These are phyloP conservation scores for Stentor roeselii DNA, from an alignment of 73 alveolate genomes.

Conservation along the genomic window DNA sequence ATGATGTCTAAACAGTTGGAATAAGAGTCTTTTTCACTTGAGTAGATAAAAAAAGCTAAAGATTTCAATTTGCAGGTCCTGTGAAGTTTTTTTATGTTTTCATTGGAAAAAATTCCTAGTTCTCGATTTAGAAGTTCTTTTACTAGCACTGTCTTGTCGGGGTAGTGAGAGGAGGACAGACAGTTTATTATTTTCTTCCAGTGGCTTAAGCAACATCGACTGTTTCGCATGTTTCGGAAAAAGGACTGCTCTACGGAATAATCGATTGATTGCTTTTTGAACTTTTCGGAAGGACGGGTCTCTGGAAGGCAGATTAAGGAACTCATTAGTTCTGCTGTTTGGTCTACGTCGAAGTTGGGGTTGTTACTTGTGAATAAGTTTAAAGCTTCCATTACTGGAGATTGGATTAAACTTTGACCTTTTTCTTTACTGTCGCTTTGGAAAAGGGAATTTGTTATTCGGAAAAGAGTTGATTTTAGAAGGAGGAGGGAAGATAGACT, in stretches of 20 bases:
- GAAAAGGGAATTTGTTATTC: not conserved
- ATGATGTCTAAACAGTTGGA: not conserved
- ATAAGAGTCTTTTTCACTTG: not conserved
- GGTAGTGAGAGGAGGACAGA: not conserved
- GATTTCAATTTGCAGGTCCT: not conserved
- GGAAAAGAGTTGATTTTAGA: not conserved
- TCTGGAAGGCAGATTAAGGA: not conserved
- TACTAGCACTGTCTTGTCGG: not conserved
- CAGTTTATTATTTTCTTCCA: not conserved
- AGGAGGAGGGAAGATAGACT: not conserved
- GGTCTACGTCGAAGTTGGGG: not conserved
- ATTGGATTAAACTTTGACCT: not conserved
- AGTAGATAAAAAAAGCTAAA: not conserved
- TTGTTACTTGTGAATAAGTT: not conserved
- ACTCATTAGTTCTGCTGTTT: not conserved
- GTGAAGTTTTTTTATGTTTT: not conserved
- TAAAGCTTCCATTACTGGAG: not conserved
- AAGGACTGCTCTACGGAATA: no score
- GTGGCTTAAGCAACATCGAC: not conserved
- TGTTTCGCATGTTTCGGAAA: no score
- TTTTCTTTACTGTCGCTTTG: slow-evolving; percentile 3
- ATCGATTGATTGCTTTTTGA: no score
- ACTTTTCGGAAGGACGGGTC: no score
- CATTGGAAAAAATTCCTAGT: not conserved
- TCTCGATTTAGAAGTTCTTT: not conserved